These are phyloP conservation scores for Trichoderma erinaceum DNA, from an alignment of 495 filamentous ascomycete genomes.

Conservation along the genomic window DNA sequence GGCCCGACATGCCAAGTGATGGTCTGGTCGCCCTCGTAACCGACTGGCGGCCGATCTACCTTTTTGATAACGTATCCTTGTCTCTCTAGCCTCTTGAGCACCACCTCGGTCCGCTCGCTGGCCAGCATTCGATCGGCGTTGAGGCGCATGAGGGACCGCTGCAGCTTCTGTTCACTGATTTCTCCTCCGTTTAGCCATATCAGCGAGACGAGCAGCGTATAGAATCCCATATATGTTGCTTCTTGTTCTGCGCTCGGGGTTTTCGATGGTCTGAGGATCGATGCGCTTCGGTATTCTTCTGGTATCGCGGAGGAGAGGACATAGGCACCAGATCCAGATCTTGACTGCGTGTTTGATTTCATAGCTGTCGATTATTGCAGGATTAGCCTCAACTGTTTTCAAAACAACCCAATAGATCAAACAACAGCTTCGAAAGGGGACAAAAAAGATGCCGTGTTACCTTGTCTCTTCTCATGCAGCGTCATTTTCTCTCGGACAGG, in stretches of 20 bases:
- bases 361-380: constrained; percentile 6
- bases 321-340: constrained; percentile 60
- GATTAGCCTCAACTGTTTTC: constrained; percentile 17
- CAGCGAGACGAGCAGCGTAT: constrained; percentile 69
- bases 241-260: constrained; percentile 60
- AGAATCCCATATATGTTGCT: constrained; percentile 70
- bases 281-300: constrained; percentile 50
- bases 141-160: constrained; percentile 64
- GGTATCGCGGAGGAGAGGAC: constrained; percentile 69
- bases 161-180: constrained; percentile 65
- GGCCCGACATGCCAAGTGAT: constrained; percentile 75
- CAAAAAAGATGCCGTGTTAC: constrained; percentile 16
- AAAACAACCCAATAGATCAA: background rate
- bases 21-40: constrained; percentile 59
- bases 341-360: constrained; percentile 27
- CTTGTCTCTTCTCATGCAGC: constrained; percentile 63
- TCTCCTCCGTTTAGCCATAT: constrained; percentile 64
- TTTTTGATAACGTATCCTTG: constrained; percentile 77
- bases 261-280: constrained; percentile 62
- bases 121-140: constrained; percentile 68
- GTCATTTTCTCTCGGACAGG: constrained; percentile 73
- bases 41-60: constrained; percentile 48
- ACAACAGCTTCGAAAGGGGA: constrained; percentile 1
- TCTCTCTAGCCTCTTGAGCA: constrained; percentile 66
- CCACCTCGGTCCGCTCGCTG: constrained; percentile 63